phyloP scores from a whole-genome alignment of 495 filamentous ascomycete genomes.

The Chaetomium tenue region DNA sequence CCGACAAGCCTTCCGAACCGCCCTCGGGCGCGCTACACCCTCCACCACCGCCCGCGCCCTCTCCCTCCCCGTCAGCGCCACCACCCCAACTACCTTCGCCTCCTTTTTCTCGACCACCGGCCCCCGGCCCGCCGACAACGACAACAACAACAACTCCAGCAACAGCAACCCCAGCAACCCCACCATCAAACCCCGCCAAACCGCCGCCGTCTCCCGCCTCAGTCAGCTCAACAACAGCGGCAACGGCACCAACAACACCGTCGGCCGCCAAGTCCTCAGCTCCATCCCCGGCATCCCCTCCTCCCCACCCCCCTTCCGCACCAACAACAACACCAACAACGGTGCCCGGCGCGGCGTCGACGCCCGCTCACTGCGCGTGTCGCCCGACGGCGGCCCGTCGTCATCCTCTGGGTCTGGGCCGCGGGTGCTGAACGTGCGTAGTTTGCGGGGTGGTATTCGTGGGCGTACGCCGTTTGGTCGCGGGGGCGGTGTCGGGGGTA shows the following conservation, averaged over 20 bases:
- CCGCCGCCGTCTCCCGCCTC: conserved; percentile 29
- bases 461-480: conserved; percentile 11
- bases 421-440: conserved; percentile 35
- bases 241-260: too few species aligned
- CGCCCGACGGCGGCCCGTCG: not conserved
- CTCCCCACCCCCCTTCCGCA: not conserved
- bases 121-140: conserved; percentile 14
- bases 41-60: conserved; percentile 6
- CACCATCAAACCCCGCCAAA: conserved; percentile 12
- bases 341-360: conserved; percentile 17
- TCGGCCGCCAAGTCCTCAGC: not conserved
- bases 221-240: conserved; percentile 14
- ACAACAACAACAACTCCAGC: conserved; percentile 12
- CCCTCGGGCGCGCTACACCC: conserved; percentile 29
- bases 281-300: not conserved
- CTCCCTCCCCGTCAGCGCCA: not conserved
- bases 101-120: conserved; percentile 24
- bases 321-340: not conserved
- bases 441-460: conserved; percentile 27
- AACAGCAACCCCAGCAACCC: conserved; percentile 14
- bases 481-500: not conserved
- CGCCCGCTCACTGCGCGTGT: conserved; percentile 24
- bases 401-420: not conserved
- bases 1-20: conserved; percentile 30
- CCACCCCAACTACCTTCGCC: conserved; percentile 15